Evolutionary conservation across 805 yeast genomes (phyloP).

Genomic region (Candida namnaoensis): DNA sequence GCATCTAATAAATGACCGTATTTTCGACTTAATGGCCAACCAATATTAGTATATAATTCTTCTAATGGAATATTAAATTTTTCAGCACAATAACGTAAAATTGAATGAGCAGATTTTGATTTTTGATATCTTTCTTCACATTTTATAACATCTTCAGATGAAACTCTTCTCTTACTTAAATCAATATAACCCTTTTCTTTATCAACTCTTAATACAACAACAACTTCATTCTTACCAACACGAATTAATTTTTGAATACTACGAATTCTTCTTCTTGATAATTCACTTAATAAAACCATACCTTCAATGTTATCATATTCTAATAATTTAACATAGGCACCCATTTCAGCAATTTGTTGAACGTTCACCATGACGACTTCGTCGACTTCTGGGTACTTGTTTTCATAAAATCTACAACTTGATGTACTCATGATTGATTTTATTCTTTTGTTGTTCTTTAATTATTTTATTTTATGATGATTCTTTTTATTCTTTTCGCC

Average conservation of each 20-base stretch:
- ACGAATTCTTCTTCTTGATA: constrained; percentile 97
- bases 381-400: constrained; percentile 97
- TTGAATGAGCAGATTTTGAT: constrained; percentile 97
- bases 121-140: constrained; percentile 97
- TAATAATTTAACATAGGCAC: constrained; percentile 91
- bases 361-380: constrained; percentile 99
- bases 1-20: constrained; percentile 98
- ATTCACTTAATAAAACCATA: constrained; percentile 91
- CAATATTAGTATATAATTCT: constrained; percentile 75
- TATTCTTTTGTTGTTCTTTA: too few species aligned
- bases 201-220: constrained; percentile 95
- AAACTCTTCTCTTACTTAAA: constrained; percentile 93
- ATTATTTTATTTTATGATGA: too few species aligned
- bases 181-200: constrained; percentile 98
- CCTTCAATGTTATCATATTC: constrained; percentile 99
- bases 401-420: constrained; percentile 94
- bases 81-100: constrained; percentile 96
- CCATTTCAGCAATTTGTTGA: constrained; percentile 98
- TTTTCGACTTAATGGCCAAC: constrained; percentile 95
- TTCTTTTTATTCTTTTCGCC: too few species aligned
- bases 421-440: constrained; percentile 60
- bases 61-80: constrained; percentile 86
- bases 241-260: constrained; percentile 95
- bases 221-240: constrained; percentile 98
- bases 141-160: constrained; percentile 93